Evolutionary conservation across 495 filamentous ascomycete species (phyloP), one percentile per base, ranked within the genome.

Genomic region (Pseudoneurospora amorphoporcata): DNA sequence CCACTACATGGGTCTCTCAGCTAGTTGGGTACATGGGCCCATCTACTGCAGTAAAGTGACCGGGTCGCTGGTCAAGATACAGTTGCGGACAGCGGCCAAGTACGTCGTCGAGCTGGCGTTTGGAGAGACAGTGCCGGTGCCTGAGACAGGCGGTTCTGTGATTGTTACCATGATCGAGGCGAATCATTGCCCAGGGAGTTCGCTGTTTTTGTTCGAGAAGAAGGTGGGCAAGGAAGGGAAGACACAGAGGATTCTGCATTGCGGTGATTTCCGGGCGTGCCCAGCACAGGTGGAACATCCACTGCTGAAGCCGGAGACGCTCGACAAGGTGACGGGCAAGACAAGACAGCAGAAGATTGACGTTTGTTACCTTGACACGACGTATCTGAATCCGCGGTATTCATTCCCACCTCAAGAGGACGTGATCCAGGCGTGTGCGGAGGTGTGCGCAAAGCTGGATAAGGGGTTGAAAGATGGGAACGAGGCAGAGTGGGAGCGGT

Each of bases 21-120:
- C 90, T 10, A 92, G 86, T 65, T 99, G 95, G 95, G 87, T 86
- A 70, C 95, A 98, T 78, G 95, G 95, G 0, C 95, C 94, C 3
- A 98, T 99, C 43, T 99, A 96, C 76, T 98, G 96, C 83, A 97
- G 94, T 75, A 90, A 89, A 72, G 92, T 95, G 8, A 99, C 95
- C 0, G 95, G 85, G 0, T 97, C 96, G 74, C 87, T 99, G 3
- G 94, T 99, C 4, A 89, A 92, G 68, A 90, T 90, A 72, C 93
- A 97, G 77, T 87, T 99, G 3, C 87, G 87, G 39, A 96, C 98
- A 10, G 91, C 97, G 72, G 90, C 91, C 0, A 92, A 94, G 78
- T 98, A 89, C 84, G 86, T 99, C 3, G 86, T 94, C 9, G 90
- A 92, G 79, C 83, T 99, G 4, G 91, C 95, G 8, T 98, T 97